phyloP scores from a whole-genome alignment of 495 filamentous ascomycete species.

The Xylaria acuta region DNA sequence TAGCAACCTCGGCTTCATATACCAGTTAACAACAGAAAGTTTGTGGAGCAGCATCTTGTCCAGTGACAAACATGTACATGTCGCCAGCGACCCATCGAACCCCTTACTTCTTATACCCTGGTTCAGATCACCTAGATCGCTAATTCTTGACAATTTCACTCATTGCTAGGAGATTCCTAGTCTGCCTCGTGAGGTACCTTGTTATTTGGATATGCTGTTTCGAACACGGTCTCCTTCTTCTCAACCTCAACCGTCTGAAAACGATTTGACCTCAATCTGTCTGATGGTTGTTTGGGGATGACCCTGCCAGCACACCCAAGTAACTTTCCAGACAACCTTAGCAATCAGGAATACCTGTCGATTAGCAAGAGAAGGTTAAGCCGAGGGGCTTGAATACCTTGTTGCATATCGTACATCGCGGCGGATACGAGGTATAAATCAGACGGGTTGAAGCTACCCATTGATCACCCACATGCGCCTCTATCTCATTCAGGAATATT shows the following conservation, averaged over 20 bases:
- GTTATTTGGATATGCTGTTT: constrained; percentile 4
- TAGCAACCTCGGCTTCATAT: constrained; percentile 30
- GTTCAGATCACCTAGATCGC: constrained; percentile 17
- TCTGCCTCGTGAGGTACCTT: constrained; percentile 15
- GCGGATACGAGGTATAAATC: constrained; percentile 29
- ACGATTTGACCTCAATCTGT: constrained; percentile 44
- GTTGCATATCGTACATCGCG: neutral
- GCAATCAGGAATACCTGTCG: constrained; percentile 4
- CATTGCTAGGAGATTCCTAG: constrained; percentile 9
- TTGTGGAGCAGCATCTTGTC: constrained; percentile 12
- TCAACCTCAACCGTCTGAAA: constrained; percentile 3
- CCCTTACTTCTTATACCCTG: constrained; percentile 6
- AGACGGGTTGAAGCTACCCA: constrained; percentile 32
- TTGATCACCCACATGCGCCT: constrained; percentile 30
- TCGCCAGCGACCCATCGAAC: neutral
- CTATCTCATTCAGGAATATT: neutral
- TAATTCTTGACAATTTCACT: constrained; percentile 20
- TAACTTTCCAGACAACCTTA: constrained; percentile 10
- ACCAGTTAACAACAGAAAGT: constrained; percentile 8
- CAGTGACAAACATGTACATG: constrained; percentile 20
- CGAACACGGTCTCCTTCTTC: constrained; percentile 9
- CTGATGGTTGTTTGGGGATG: constrained; percentile 56
- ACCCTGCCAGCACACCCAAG: constrained; percentile 46
- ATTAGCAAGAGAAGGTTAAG: constrained; percentile 6
- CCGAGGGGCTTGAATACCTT: constrained; percentile 5